Base-by-base conservation (phyloP, 306 rosid species). In the Gynostemma pentaphyllum region DNA sequence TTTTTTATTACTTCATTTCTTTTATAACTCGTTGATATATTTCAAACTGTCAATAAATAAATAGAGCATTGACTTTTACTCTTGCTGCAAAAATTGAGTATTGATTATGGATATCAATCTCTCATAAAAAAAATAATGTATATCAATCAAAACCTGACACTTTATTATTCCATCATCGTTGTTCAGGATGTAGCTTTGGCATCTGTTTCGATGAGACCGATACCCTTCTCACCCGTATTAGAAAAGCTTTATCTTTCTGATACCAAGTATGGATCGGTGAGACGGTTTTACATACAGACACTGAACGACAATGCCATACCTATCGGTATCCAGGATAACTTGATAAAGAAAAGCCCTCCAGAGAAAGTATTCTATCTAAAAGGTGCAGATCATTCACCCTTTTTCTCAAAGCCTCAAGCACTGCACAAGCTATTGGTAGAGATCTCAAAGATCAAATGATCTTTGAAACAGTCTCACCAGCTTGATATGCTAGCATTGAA, bases 321-420 rank as follows among this genome's bases (percentile, higher is more conserved):
- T 2, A 67, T 68, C 37, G 19, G 81, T 1, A 76, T 78, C 40
- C 98, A 92, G 65, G 89, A 86, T 72, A 70, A 60, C 72, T 82
- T 92, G 95, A 82, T 84, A 65, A 78, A 81, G 11, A 77, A 72
- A 36, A 82, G 74, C 73, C 88, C 95, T 13, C 94, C 96, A 0
- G 94, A 88, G 30, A 77, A 75, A 64, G 90, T 92, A 54, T 80
- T 88, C 70, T 69, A 68, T 36, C 54, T 92, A 28, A 92, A 92
- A 69, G 87, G 88, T 10, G 89, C 96, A 0, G 96, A 92, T 76
- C 98, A 92, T 72, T 82, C 96, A 0, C 98, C 98, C 0, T 88
- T 92, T 57, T 92, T 92, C 84, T 92, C 98, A 29, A 92, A 81
- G 76, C 96, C 96, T 68, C 98, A 92, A 76, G 96, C 96, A 30